These are phyloP conservation scores for Royoungia palumana DNA, from an alignment of 768 basidiomycete species.

Conservation along the genomic window DNA sequence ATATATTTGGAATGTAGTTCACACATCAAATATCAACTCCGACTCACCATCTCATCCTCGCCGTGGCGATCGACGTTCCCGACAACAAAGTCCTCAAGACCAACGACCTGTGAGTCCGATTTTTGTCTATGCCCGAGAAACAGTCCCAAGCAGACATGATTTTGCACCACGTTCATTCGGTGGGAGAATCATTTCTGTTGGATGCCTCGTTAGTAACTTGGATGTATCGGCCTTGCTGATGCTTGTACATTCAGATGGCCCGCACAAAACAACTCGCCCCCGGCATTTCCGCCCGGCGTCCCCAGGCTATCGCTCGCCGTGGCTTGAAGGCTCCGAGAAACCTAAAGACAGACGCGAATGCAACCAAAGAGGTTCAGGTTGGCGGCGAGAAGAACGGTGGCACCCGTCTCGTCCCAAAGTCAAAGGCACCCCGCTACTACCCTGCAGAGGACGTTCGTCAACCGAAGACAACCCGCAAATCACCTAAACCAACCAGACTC, in stretches of 20 bases:
- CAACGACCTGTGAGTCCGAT: conserved; percentile 38
- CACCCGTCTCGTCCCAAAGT: conserved; percentile 81
- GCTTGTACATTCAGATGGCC: conserved; percentile 59
- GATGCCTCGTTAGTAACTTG: conserved; percentile 31
- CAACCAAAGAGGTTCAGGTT: conserved; percentile 74
- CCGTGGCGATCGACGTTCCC: conserved; percentile 26
- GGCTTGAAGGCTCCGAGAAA: conserved; percentile 84
- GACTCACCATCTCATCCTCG: conserved; percentile 13
- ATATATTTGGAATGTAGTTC: conserved; percentile 23
- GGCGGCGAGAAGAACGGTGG: conserved; percentile 90
- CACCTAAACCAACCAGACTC: conserved; percentile 70
- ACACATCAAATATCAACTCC: conserved; percentile 26
- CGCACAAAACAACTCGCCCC: conserved; percentile 83
- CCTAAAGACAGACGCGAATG: conserved; percentile 57
- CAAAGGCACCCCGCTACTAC: conserved; percentile 88
- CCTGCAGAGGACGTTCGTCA: conserved; percentile 90
- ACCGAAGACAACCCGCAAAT: conserved; percentile 92
- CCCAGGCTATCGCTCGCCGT: conserved; percentile 76
- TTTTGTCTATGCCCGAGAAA: conserved; percentile 15
- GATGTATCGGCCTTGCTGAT: conserved; percentile 33
- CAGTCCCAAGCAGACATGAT: background rate
- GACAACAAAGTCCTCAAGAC: conserved; percentile 43
- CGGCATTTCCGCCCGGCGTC: conserved; percentile 77
- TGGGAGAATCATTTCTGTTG: conserved; percentile 22
- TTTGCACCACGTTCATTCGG: background rate